Base-by-base conservation (phyloP, 192 early-diverging fungal species). In the Jimgerdemannia lactiflua region DNA sequence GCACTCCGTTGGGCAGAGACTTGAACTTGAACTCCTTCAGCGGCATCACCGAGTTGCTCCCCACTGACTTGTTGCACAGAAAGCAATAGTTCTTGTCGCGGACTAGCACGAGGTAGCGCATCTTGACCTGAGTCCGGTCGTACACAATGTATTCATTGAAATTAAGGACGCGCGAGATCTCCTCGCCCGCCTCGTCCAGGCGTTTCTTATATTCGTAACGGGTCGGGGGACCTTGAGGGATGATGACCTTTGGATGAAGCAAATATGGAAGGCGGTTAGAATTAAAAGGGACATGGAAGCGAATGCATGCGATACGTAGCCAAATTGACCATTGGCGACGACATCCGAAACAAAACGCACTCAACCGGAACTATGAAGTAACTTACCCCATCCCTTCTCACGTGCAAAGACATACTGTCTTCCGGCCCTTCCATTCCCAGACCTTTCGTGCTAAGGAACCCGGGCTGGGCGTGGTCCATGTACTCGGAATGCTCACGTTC, bases 141-240 rank as follows among this genome's bases (percentile, higher is more conserved):
- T 95, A 92, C 7, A 94, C 93, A 77, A 94, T 92, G 77, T 85
- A 95, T 73, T 95, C 94, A 80, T 94, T 92, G 70, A 94, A 90
- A 14, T 85, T 70, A 29, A 95, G 78, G 8, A 64, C 72, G n/a
- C 59, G 9, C 14, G 29, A 8, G 54, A 63, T 7, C 11, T 0
- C 3, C 17, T 40, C 49, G 49, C 49, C 49, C 0, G 0, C 6
- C 49, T 14, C 49, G 14, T 59, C 14, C 14, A 10, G 49, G 6
- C 49, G 6, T 6, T 14, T 6, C 42, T 74, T 49, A 54, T 78
- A 82, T 17, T 87, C 91, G 44, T 77, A 88, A 20, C 85, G 87
- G 4, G 92, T 84, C 7, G 77, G 65, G 42, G 89, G 78, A 14
- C 87, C 85, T 20, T 89, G 74, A 6, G 86, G 83, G 20, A 85